phyloP scores from a whole-genome alignment of 2,329 filamentous ascomycete species.

The Colletotrichum sp. region DNA sequence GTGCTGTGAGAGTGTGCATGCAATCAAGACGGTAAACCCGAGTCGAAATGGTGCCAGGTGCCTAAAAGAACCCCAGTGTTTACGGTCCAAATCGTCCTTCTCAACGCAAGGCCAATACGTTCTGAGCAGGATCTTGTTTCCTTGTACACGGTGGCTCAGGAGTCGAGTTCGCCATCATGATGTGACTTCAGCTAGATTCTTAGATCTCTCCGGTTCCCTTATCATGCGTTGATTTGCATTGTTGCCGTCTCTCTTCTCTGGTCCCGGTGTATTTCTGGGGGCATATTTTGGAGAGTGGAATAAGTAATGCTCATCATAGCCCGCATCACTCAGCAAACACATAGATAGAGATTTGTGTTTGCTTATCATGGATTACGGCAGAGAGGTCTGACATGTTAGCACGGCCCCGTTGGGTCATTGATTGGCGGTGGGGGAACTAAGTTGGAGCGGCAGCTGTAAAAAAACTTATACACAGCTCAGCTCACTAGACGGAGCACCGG shows the following conservation, averaged over 20 bases:
- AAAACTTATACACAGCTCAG: not conserved
- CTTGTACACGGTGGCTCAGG: not conserved
- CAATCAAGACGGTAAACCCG: fast-evolving
- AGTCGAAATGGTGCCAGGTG: fast-evolving
- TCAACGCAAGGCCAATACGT: not conserved
- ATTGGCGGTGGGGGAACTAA: not conserved
- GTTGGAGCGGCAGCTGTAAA: not conserved
- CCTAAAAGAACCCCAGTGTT: not conserved
- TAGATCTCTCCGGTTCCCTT: not conserved
- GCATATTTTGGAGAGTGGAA: not conserved
- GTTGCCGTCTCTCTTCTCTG: not conserved
- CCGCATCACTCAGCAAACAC: not conserved
- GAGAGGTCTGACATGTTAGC: not conserved
- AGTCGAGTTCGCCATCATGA: too few species aligned
- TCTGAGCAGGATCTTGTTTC: fast-evolving
- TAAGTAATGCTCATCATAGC: not conserved
- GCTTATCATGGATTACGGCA: not conserved
- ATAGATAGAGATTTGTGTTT: fast-evolving
- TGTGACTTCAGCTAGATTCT: not conserved
- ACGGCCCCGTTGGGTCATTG: fast-evolving
- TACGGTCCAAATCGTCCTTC: not conserved
- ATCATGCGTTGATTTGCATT: not conserved
- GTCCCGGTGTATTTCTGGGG: not conserved
- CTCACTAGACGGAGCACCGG: not conserved
- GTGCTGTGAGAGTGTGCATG: not conserved